Evolutionary conservation across 2,329 filamentous ascomycete genomes (phyloP), one percentile per base, ranked within the genome.

Genomic region (Rutstroemia sp.): DNA sequence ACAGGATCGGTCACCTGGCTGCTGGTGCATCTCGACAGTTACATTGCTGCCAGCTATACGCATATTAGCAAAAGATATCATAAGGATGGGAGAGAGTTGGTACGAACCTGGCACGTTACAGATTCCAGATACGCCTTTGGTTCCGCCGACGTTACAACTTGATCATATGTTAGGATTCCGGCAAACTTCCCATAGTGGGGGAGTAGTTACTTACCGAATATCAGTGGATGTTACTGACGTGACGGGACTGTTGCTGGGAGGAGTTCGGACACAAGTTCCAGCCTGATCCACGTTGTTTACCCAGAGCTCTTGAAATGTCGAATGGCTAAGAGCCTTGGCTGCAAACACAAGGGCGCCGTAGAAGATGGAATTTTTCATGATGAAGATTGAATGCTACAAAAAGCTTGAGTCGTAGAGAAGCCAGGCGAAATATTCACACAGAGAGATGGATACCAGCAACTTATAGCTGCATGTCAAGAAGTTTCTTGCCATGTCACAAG

Each of bases 11-110:
- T 79, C 75, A 48, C 71, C 71, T 17, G 69, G 70, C 72, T 79
- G 76, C 64, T 76, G 75, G 69, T 83, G 79, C 77, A 83, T 82
- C 68, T 82, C 80, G 7, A 81, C 72, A 0, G 78, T 80, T 14
- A 82, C 73, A 0, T 71, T 76, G 4, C 70, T 69, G 3, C 78
- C 78, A 3, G 62, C 64, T 58, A 21, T 10, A n/a, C 25, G 39
- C 21, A 9, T 9, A 19, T 51, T 9, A 48, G 38, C 51, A 50
- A 12, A 12, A 12, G 10, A 34, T 34, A 12, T 4, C 12, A 34
- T 12, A 10, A 34, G 10, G 4, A 34, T 4, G 30, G 30, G 30
- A 34, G 30, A 34, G 3, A 12, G 30, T 34, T 10, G 30, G 12
- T 12, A 44, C 47, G 21, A 45, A 59, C 60, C 59, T 21, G 54